phyloP scores from a whole-genome alignment of 2,329 filamentous ascomycete species.

The Metarhizium humberi region DNA sequence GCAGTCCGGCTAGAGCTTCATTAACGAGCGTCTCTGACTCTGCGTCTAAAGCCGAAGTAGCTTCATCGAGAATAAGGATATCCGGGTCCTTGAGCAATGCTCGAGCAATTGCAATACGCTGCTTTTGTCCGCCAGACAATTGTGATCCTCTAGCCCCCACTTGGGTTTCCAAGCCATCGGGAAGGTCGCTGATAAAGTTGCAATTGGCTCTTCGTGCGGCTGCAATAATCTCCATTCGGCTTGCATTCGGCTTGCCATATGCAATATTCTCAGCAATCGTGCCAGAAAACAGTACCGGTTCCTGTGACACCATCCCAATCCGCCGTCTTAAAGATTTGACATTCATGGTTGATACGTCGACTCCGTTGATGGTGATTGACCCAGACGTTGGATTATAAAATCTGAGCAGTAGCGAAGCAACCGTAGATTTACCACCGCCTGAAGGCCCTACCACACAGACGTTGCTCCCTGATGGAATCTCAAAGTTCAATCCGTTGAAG shows the following conservation, averaged over 20 bases:
- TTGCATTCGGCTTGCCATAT: constrained; percentile 76
- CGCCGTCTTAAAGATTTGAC: constrained; percentile 85
- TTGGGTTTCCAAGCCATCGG: constrained; percentile 87
- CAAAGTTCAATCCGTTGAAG: constrained; percentile 81
- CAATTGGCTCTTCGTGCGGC: constrained; percentile 92
- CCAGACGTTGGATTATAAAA: constrained; percentile 83
- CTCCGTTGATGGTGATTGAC: constrained; percentile 71
- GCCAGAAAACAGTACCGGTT: constrained; percentile 85
- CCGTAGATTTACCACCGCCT: constrained; percentile 92
- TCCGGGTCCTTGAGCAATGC: constrained; percentile 93
- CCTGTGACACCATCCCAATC: constrained; percentile 91
- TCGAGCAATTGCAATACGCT: constrained; percentile 92
- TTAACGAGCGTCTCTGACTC: constrained; percentile 97
- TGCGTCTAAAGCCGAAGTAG: constrained; percentile 89
- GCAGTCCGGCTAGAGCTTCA: constrained; percentile 69
- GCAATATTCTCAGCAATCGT: constrained; percentile 83
- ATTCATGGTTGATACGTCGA: constrained; percentile 79
- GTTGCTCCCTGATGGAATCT: constrained; percentile 86
- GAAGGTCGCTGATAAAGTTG: constrained; percentile 92
- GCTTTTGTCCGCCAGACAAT: constrained; percentile 92
- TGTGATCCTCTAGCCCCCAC: constrained; percentile 90
- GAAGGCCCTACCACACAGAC: constrained; percentile 95
- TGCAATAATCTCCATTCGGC: constrained; percentile 68
- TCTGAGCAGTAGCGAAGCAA: constrained; percentile 79
- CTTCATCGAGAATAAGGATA: constrained; percentile 93